phyloP scores from a whole-genome alignment of 805 yeast genomes.

The Clavispora vitiphila region DNA sequence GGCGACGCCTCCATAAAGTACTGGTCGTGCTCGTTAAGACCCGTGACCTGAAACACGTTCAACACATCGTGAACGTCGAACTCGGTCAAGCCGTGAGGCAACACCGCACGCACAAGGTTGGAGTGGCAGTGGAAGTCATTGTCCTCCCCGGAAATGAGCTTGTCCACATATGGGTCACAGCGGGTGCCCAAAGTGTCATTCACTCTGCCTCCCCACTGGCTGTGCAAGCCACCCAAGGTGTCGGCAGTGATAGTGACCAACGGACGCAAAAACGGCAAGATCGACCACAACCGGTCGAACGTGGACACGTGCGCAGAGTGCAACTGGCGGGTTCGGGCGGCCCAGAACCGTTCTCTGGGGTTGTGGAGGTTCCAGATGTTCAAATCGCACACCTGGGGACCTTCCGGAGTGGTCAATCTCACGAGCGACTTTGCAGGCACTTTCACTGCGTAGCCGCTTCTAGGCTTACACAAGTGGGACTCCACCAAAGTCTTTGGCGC shows the following conservation, averaged over 20 bases:
- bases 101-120: conserved; percentile 53
- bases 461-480: conserved; percentile 42
- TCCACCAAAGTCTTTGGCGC: conserved; percentile 41
- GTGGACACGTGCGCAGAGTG: conserved; percentile 60
- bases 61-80: conserved; percentile 65
- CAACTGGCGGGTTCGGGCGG: conserved; percentile 61
- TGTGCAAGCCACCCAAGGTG: conserved; percentile 49
- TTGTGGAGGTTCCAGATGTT: conserved; percentile 60
- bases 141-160: conserved; percentile 57
- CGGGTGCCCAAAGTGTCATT: conserved; percentile 66
- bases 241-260: conserved; percentile 61
- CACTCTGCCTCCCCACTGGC: conserved; percentile 61
- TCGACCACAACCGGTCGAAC: conserved; percentile 61
- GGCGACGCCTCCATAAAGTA: conserved; percentile 71
- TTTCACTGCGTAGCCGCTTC: conserved; percentile 58
- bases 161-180: conserved; percentile 67
- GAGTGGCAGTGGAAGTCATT: conserved; percentile 67
- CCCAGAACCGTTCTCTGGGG: conserved; percentile 66
- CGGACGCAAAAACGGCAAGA: conserved; percentile 61
- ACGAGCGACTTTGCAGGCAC: conserved; percentile 59
- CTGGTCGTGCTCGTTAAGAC: conserved; percentile 59
- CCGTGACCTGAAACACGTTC: conserved; percentile 67
- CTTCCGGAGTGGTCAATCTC: conserved; percentile 59
- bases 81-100: conserved; percentile 59
- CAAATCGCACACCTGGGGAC: conserved; percentile 68